A percentile compares a stretch with the other conserved stretches of the same genome.
phyloP scores from a whole-genome alignment of 495 filamentous ascomycete genomes.

The Eremomyces bilateralis region DNA sequence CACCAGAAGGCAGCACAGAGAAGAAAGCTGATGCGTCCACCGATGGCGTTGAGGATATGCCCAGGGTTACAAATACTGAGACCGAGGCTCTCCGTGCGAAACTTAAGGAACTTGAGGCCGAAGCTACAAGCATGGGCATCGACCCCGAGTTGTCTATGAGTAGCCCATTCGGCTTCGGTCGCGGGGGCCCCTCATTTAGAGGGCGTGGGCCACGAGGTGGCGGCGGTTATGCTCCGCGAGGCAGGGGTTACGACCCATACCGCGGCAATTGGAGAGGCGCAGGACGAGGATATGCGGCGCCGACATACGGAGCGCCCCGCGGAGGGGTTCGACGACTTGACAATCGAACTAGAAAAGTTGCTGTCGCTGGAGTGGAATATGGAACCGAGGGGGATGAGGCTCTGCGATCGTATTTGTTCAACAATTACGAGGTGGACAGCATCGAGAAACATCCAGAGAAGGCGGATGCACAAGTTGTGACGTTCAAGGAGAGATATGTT shows the following conservation, averaged over 20 bases:
- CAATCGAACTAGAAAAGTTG: slow-evolving; percentile 61
- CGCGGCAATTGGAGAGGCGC: slow-evolving; percentile 30
- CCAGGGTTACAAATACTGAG: slow-evolving; percentile 29
- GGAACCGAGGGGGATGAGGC: slow-evolving; percentile 58
- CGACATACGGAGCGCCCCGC: slow-evolving; percentile 26
- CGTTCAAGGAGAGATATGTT: slow-evolving; percentile 74
- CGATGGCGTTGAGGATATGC: slow-evolving; percentile 11
- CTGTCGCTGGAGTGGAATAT: slow-evolving; percentile 47
- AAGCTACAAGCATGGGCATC: slow-evolving; percentile 55
- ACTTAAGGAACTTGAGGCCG: slow-evolving; percentile 61
- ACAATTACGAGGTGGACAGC: slow-evolving; percentile 60
- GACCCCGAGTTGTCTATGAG: slow-evolving; percentile 10
- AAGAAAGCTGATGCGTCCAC: slow-evolving; percentile 18
- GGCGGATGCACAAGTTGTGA: slow-evolving; percentile 38
- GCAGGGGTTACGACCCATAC: slow-evolving; percentile 7
- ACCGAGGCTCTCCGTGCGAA: slow-evolving; percentile 55
- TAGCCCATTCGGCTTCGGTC: neutral
- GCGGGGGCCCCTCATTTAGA: slow-evolving; percentile 5
- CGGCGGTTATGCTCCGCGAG: slow-evolving; percentile 5
- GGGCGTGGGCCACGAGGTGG: slow-evolving; percentile 21
- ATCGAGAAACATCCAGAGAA: slow-evolving; percentile 42
- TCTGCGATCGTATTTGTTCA: slow-evolving; percentile 70
- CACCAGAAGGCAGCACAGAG: slow-evolving; percentile 8
- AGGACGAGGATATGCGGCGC: slow-evolving; percentile 39
- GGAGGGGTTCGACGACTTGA: slow-evolving; percentile 59